phyloP scores from a whole-genome alignment of 2,329 filamentous ascomycete genomes.

The Ophiocordyceps australis region DNA sequence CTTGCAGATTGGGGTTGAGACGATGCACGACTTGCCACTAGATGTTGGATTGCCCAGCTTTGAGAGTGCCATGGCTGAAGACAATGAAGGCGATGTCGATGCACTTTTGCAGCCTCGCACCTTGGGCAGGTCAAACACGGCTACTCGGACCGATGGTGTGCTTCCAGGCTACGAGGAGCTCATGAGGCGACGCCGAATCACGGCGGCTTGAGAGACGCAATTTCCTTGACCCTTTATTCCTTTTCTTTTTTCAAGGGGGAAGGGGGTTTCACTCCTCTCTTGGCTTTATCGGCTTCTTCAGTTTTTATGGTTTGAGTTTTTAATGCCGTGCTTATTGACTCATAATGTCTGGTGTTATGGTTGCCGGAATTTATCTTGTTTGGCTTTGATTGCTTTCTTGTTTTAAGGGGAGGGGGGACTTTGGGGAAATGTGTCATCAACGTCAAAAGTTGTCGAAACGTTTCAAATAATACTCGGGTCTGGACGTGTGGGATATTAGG shows the following conservation, averaged over 20 bases:
- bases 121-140: slow-evolving; percentile 13
- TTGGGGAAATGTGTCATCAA: too few relatives aligned
- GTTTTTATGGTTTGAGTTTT: too few relatives aligned
- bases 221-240: background rate
- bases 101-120: slow-evolving; percentile 21
- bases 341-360: too few relatives aligned
- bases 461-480: too few relatives aligned
- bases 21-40: slow-evolving; percentile 10
- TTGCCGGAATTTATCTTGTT: too few relatives aligned
- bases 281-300: too few relatives aligned
- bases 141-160: slow-evolving; percentile 11
- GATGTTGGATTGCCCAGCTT: slow-evolving; percentile 26
- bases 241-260: background rate
- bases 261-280: too few relatives aligned
- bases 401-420: too few relatives aligned
- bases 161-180: slow-evolving; percentile 21
- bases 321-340: too few relatives aligned
- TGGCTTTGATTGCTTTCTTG: background rate
- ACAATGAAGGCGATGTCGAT: slow-evolving; percentile 24
- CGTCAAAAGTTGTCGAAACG: too few relatives aligned
- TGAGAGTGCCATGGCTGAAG: slow-evolving; percentile 23
- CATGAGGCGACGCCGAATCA: slow-evolving; percentile 9
- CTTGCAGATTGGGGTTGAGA: slow-evolving; percentile 30
- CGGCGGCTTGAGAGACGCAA: slow-evolving; percentile 5
- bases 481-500: too few relatives aligned